Evolutionary conservation across 2,329 filamentous ascomycete species (phyloP).

Genomic region (Cyclaneusma minus): DNA sequence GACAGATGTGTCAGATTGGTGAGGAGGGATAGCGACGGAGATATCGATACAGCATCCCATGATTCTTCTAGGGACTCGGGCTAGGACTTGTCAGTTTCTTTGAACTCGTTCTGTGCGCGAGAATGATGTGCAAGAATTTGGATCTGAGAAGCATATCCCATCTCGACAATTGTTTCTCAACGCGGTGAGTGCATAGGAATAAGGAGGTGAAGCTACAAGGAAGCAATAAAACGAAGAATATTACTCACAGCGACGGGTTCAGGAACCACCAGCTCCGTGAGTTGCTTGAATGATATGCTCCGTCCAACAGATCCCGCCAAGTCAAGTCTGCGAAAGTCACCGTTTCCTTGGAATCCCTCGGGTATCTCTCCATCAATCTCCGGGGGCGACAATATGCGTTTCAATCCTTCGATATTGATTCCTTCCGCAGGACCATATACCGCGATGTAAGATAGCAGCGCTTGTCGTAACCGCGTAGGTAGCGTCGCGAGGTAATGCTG

Average conservation of each 20-base stretch:
- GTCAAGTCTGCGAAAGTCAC: constrained; percentile 35
- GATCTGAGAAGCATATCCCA: no score
- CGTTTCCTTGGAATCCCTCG: constrained; percentile 18
- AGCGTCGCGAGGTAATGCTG: constrained; percentile 39
- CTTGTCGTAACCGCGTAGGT: constrained; percentile 34
- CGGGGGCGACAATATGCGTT: constrained; percentile 25
- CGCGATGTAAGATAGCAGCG: constrained; percentile 34
- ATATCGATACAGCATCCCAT: constrained; percentile 28
- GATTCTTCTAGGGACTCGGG: constrained; percentile 28
- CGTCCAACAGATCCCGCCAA: constrained; percentile 34
- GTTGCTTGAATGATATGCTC: constrained; percentile 34
- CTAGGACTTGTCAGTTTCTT: constrained; percentile 1
- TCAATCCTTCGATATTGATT: constrained; percentile 33
- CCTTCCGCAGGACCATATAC: constrained; percentile 26
- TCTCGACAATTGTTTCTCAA: no score
- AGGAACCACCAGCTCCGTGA: constrained; percentile 31
- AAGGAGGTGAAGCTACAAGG: no score
- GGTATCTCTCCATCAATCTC: constrained; percentile 15
- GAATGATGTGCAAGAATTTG: no score
- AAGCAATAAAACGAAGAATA: no score
- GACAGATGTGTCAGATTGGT: constrained; percentile 46
- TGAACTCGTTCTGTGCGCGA: no score
- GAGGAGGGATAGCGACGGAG: constrained; percentile 26
- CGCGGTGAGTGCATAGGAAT: no score
- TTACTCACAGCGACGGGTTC: no score